Evolutionary conservation across 108 stramenopile genomes (phyloP).

Genomic region (Schizochytrium sp.): DNA sequence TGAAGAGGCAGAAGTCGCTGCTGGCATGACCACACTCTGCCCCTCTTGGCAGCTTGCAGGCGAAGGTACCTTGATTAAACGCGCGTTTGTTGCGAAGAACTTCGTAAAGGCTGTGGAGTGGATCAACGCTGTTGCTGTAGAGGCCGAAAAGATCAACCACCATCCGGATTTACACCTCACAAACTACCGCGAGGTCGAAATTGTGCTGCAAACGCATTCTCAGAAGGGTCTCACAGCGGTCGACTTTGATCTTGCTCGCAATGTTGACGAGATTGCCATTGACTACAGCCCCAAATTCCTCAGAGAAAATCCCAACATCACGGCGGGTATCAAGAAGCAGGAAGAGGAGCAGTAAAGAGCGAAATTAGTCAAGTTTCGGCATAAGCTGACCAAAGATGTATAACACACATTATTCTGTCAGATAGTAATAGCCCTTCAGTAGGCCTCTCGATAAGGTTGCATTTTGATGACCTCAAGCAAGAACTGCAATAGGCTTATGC

Average conservation of each 20-base stretch:
- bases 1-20: neutral
- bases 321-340: neutral
- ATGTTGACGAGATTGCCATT: constrained; percentile 78
- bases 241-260: constrained; percentile 83
- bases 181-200: constrained; percentile 84
- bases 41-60: neutral
- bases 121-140: constrained; percentile 82
- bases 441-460: too few species aligned
- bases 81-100: constrained; percentile 67
- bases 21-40: neutral
- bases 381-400: too few species aligned
- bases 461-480: too few species aligned
- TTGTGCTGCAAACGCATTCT: constrained; percentile 86
- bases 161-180: constrained; percentile 94
- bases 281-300: constrained; percentile 90
- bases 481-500: too few species aligned
- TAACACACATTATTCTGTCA: too few species aligned
- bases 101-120: constrained; percentile 79
- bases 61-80: neutral
- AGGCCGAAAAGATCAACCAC: constrained; percentile 84
- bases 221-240: constrained; percentile 84
- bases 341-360: neutral
- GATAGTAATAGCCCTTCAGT: too few species aligned
- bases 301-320: constrained; percentile 66
- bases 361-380: too few species aligned